Base-by-base conservation (phyloP, 768 basidiomycete genomes). In the Naematelia encephala region DNA sequence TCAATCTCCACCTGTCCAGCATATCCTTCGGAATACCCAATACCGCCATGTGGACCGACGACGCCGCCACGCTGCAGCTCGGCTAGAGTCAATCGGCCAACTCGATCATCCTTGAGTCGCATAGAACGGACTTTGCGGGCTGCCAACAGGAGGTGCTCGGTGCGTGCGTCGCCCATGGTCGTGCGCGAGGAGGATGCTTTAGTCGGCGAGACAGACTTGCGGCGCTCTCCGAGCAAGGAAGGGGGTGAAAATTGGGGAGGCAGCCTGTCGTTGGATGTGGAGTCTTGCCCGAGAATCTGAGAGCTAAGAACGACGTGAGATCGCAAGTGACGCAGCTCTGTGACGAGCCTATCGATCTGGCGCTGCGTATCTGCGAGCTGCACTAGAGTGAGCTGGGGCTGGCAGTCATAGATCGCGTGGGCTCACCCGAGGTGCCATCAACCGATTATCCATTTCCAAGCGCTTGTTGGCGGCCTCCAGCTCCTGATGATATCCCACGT, bases 401-500 rank as follows among this genome's bases (percentile, higher is more conserved):
- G 8, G 16, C 34, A n/a, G 34, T 39, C 34, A 8, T 39, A 16
- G 8, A 39, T 8, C 4, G 23, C n/a, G 16, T 13, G 8, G 8
- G 61, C 69, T 62, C 54, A 71, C 69, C 45, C 72, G 60, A 3
- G 72, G 72, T 0, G 72, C 69, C 72, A 74, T 74, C 44, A 74
- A 50, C 29, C 65, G 54, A 43, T 74, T 74, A 51, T 74, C 68
- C 72, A 74, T 74, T 51, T 74, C 72, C 52, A 74, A 30, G n/a
- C 72, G 54, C 57, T 71, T 71, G 28, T 74, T 74, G 21, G 67
- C 60, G 22, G 72, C 72, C 51, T 74, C 72, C 39, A 74, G 51
- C 30, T 71, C 72, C 56, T 74, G 69, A 54, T 74, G 72, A 59
- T 74, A 74, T 21, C 69, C 69, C 22, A 74, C 72, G 61, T 71